Percentiles rank a stretch among this genome's conserved stretches.
Evolutionary conservation across 257 asterid genomes (phyloP).

Genomic region (Nicotiana attenuata): DNA sequence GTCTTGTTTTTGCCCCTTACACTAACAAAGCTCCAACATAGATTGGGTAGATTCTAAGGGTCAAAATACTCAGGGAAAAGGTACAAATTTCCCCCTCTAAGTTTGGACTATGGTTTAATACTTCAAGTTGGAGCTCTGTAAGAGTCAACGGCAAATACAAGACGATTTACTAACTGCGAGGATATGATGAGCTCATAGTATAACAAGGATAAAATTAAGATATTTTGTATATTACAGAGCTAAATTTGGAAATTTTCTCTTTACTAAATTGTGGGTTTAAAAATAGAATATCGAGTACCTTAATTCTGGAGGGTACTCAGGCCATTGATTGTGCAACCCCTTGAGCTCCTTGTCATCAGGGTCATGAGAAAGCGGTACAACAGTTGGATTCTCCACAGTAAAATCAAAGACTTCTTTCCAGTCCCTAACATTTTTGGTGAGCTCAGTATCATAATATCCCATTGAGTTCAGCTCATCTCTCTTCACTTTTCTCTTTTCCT

Average conservation of each 20-base stretch:
- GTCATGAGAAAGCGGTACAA: constrained; percentile 44
- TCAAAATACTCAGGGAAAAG: not conserved
- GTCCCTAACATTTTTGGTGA: constrained; percentile 62
- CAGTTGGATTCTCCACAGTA: constrained; percentile 33
- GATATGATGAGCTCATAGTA: not conserved
- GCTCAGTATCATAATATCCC: constrained; percentile 65
- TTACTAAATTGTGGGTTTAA: not conserved
- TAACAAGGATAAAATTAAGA: not conserved
- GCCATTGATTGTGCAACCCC: constrained; percentile 46
- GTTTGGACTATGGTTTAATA: not conserved
- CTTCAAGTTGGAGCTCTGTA: not conserved
- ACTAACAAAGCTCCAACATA: not conserved
- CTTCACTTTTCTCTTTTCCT: constrained; percentile 50
- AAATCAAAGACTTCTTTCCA: constrained; percentile 80
- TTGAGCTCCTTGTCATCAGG: constrained; percentile 36
- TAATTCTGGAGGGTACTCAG: constrained; percentile 41
- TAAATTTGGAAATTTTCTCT: not conserved
- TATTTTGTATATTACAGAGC: not conserved
- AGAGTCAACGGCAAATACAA: not conserved
- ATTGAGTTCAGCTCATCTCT: constrained; percentile 38
- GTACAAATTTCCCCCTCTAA: not conserved
- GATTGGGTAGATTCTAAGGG: not conserved
- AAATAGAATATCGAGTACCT: constrained; percentile 22
- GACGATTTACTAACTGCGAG: not conserved
- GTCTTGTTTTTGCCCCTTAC: not conserved